Evolutionary conservation across 768 basidiomycete species (phyloP), one percentile per base, ranked within the genome.

Genomic region (Infundibulicybe gibba): DNA sequence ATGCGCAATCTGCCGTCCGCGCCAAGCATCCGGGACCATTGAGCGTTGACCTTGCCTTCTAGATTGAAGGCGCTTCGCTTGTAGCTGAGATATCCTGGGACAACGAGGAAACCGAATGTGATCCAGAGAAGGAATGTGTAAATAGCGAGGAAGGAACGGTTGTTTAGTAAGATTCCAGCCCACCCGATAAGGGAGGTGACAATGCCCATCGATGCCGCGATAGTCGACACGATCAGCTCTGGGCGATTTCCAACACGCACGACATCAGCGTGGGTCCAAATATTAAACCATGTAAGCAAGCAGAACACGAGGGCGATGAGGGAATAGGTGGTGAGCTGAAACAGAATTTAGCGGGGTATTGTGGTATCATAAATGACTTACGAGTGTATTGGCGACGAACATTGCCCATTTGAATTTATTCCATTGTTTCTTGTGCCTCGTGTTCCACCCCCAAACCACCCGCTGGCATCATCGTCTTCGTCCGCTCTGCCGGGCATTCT

Each of bases 401-500:
- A 93, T 62, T 10, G 75, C 67, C 88, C 88, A 91, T 62, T 94
- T 93, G 76, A 92, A 93, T 51, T 71, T 77, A 59, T 82, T 92
- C 90, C 90, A 94, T 13, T 82, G 69, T 47, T 87, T 64, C 50
- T 67, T 66, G 25, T 25, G 8, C 41, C 52, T 58, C 20, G 43
- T 54, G 39, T 68, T 62, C 49, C 67, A 66, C 64, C 68, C 67
- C 64, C 62, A 62, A 67, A 69, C 19, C 61, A 60, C 40, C 68
- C 61, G 34, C 62, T 61, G 43, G 64, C 67, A 41, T 70, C 70
- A 49, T 83, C 79, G 58, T 81, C 80, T 21, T 81, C 79, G 48
- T 80, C 79, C 34, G 67, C 69, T 45, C 67, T 65, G 17, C 60
- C 69, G 0, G 69, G 63, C 75, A 84, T 83, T 35, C 83, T 64